Evolutionary conservation across 169 alveolate genomes (phyloP), one percentile per base, ranked within the genome.

Genomic region (Toxoplasma gondii): DNA sequence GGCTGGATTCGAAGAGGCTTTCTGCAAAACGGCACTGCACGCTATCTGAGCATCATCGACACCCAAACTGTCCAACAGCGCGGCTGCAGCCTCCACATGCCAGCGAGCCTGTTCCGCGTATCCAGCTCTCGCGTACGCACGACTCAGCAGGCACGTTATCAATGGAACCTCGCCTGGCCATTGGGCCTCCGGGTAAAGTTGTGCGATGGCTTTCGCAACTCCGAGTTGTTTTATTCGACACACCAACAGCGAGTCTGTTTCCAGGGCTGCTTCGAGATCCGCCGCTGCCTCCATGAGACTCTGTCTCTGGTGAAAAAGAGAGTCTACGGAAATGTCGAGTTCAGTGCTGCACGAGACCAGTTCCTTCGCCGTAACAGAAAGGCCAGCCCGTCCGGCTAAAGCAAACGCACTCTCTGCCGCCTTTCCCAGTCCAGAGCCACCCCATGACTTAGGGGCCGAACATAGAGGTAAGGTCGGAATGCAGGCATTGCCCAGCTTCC

Each of bases 201-300:
- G 34, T 82, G 69, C 16, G 36, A 82, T 82, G 38, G 41, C 90
- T 36, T 82, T 82, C 43, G 54, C 67, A 19, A 82, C 90, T 24
- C 49, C 90, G 36, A 82, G 90, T n/a, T 82, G 90, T 39, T 82
- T 82, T 24, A 82, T 82, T 45, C 90, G 9, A 49, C 90, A 82
- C 0, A 82, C 49, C 90, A 82, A 31, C 38, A 82, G 67, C 4
- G 90, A 17, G 9, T 82, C 90, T 39, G 69, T 24, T 29, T 82
- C 90, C 39, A 31, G 29, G 12, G 67, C 19, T 19, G 69, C 67
- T 36, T 82, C 90, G 24, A 82, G 41, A 29, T 10, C 36, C 41
- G 90, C 54, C 38, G 90, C 90, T 7, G 90, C 69, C 67, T 82
- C 90, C 54, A 43, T 82, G 41, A 82, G 90, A 12, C 36, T 17